Percentiles rank a stretch among this genome's conserved stretches.
Evolutionary conservation across 2,329 filamentous ascomycete species (phyloP).

Genomic region (Pyrenophora tritici-repentis): DNA sequence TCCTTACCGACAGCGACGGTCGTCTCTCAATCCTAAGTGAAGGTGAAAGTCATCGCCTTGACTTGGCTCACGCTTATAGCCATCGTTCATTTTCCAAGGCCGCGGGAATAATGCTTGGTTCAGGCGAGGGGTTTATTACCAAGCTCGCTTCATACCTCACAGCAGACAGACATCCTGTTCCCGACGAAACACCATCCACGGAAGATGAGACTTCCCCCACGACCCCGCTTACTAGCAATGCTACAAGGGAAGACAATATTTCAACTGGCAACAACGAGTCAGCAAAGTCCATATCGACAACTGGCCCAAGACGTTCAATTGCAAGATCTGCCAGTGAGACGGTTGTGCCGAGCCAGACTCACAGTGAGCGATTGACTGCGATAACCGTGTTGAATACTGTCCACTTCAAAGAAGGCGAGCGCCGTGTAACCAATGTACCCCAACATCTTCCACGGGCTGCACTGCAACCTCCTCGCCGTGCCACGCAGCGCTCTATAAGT

Average conservation of each 20-base stretch:
- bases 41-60: too few species aligned
- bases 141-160: conserved; percentile 10
- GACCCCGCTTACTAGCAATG: not conserved
- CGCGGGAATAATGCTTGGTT: not conserved
- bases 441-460: not conserved
- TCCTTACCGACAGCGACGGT: not conserved
- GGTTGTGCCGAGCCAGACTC: not conserved
- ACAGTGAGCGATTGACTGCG: not conserved
- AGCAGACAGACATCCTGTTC: not conserved
- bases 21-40: not conserved
- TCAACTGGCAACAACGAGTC: not conserved
- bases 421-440: not conserved
- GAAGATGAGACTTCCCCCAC: not conserved
- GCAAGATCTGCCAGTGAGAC: conserved; percentile 5
- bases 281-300: not conserved
- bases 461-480: not conserved
- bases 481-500: conserved; percentile 15
- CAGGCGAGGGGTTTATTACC: conserved; percentile 7
- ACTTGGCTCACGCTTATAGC: not conserved
- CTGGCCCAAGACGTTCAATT: not conserved
- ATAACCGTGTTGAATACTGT: not conserved
- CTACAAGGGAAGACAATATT: not conserved
- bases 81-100: not conserved
- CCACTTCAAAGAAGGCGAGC: conserved; percentile 2
- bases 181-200: not conserved